These are phyloP conservation scores for Leucogyrophana mollusca DNA, from an alignment of 768 basidiomycete genomes.

Conservation along the genomic window DNA sequence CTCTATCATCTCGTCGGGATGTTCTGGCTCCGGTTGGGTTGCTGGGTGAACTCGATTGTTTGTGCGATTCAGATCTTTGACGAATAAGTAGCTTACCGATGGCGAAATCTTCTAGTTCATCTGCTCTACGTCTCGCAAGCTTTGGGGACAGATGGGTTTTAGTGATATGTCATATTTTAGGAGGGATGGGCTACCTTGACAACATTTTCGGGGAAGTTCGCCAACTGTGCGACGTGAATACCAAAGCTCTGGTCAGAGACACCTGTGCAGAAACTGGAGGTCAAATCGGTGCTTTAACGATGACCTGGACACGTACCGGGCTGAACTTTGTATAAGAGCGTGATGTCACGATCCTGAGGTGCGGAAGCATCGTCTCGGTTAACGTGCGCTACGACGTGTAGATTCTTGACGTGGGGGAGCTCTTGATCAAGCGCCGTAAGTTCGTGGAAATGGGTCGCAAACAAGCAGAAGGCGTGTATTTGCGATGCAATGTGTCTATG, in stretches of 20 bases:
- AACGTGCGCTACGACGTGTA: conserved; percentile 95
- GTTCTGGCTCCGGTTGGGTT: conserved; percentile 37
- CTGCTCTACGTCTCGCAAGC: conserved; percentile 91
- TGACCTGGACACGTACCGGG: conserved; percentile 56
- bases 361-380: conserved; percentile 40
- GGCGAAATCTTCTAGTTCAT: conserved; percentile 86
- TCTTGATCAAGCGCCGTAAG: conserved; percentile 89
- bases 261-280: conserved; percentile 39
- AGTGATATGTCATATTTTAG: neutral
- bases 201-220: conserved; percentile 95
- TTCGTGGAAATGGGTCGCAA: conserved; percentile 98
- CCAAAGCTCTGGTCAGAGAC: conserved; percentile 97
- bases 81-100: conserved; percentile 33
- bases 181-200: conserved; percentile 59
- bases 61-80: neutral
- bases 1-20: conserved; percentile 62
- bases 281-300: neutral
- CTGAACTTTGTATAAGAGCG: conserved; percentile 69
- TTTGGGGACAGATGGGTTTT: conserved; percentile 29
- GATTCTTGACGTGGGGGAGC: conserved; percentile 83
- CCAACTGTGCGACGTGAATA: conserved; percentile 96
- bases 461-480: conserved; percentile 92
- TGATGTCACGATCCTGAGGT: conserved; percentile 71
- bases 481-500: conserved; percentile 87
- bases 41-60: neutral